Percentiles rank a stretch among this genome's conserved stretches.
Conservation (phyloP, 208 protist species). For the Endotrypanum monterogeii region DNA sequence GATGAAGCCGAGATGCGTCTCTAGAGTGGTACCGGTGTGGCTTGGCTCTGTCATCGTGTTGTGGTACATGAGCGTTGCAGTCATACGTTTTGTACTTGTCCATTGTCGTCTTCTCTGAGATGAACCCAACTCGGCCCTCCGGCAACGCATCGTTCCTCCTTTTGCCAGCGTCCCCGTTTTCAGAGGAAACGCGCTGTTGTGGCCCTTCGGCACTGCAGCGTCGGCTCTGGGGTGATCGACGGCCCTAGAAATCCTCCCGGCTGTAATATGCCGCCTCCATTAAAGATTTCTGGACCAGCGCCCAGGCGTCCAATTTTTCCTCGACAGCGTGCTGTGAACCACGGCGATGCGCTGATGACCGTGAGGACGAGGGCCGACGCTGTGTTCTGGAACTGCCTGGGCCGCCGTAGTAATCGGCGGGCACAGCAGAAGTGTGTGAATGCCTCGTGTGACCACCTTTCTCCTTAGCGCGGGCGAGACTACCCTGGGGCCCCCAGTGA, state of each 20-base stretch:
- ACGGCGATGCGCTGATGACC: not conserved
- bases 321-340: not conserved
- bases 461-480: not conserved
- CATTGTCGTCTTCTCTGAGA: not conserved
- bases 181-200: not conserved
- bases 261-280: constrained; percentile 2
- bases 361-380: not conserved
- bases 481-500: not conserved
- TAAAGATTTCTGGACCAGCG: constrained; percentile 23
- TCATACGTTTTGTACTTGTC: not conserved
- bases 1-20: not conserved
- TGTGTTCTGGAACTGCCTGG: too few species aligned
- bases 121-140: not conserved
- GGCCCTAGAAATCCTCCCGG: not conserved
- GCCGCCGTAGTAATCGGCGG: not conserved
- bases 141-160: not conserved
- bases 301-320: constrained; percentile 17
- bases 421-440: not conserved
- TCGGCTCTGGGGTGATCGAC: not conserved
- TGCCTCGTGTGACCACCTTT: too few species aligned
- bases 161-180: not conserved
- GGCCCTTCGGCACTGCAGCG: not conserved
- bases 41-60: not conserved
- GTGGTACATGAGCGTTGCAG: not conserved
- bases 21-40: not conserved